A percentile compares a stretch with the other conserved stretches of the same genome.
These are phyloP conservation scores for Coemansia furcata DNA, from an alignment of 192 early-diverging fungal species.

Conservation along the genomic window DNA sequence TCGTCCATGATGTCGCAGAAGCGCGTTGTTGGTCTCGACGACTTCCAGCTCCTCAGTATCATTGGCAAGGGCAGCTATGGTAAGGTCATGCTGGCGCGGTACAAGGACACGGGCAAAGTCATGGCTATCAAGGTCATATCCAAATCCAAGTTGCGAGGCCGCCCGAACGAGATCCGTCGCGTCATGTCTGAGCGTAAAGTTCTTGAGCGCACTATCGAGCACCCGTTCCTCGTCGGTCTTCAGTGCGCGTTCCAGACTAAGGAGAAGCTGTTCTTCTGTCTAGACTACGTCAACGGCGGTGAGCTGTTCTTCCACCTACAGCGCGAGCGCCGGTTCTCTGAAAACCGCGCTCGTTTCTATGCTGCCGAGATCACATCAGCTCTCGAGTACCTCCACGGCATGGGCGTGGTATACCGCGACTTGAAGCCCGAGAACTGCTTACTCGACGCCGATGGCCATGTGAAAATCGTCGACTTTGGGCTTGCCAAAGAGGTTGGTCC, in stretches of 20 bases:
- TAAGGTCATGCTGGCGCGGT: constrained; percentile 70
- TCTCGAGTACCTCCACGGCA: constrained; percentile 76
- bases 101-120: constrained; percentile 67
- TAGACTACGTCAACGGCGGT: constrained; percentile 76
- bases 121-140: constrained; percentile 74
- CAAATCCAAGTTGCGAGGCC: constrained; percentile 65
- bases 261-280: constrained; percentile 70
- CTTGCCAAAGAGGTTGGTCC: constrained; percentile 71
- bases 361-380: constrained; percentile 57
- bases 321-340: constrained; percentile 61
- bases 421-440: constrained; percentile 85
- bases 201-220: constrained; percentile 48
- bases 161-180: constrained; percentile 61
- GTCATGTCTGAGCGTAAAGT: constrained; percentile 67
- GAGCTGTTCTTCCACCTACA: constrained; percentile 76
- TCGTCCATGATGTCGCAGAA: constrained; percentile 9
- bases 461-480: constrained; percentile 97
- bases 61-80: constrained; percentile 78
- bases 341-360: constrained; percentile 63
- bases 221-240: constrained; percentile 69
- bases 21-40: constrained; percentile 45
- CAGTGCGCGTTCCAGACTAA: constrained; percentile 75
- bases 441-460: constrained; percentile 67
- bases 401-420: constrained; percentile 90
- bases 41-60: constrained; percentile 71